These are phyloP conservation scores for Myriosclerotinia curreyana DNA, from an alignment of 2,329 filamentous ascomycete species.

Conservation along the genomic window DNA sequence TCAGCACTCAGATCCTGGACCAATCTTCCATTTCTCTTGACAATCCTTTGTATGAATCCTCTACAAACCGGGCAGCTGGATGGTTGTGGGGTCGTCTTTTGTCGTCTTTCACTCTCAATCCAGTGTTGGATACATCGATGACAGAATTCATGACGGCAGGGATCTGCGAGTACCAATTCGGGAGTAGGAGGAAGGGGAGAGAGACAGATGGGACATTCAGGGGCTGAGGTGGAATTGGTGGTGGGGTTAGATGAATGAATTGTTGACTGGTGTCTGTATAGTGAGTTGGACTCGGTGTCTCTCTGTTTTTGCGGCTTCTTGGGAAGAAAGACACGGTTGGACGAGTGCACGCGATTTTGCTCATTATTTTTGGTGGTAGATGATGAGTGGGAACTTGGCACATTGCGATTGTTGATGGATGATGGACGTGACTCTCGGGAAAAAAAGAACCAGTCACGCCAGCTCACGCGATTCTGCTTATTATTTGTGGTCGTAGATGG, in stretches of 20 bases:
- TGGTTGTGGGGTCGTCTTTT: background rate
- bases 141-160: conserved; percentile 5
- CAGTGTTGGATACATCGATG: background rate
- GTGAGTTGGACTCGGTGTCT: background rate
- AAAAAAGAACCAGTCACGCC: no score
- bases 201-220: background rate
- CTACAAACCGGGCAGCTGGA: background rate
- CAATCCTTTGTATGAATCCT: background rate
- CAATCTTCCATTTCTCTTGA: background rate
- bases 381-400: no score
- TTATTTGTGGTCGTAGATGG: no score
- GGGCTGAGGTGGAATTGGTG: background rate
- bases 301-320: background rate
- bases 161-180: background rate
- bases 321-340: no score
- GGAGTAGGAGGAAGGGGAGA: background rate
- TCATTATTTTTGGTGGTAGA: no score
- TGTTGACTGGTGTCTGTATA: background rate
- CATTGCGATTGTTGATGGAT: no score
- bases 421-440: no score
- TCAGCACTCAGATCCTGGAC: background rate
- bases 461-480: no score
- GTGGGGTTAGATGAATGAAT: background rate
- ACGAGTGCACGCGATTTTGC: no score
- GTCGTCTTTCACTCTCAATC: background rate